A percentile compares a stretch with the other conserved stretches of the same genome.
phyloP scores from a whole-genome alignment of 345 rosid species.

The Eucalyptus tenuipes region DNA sequence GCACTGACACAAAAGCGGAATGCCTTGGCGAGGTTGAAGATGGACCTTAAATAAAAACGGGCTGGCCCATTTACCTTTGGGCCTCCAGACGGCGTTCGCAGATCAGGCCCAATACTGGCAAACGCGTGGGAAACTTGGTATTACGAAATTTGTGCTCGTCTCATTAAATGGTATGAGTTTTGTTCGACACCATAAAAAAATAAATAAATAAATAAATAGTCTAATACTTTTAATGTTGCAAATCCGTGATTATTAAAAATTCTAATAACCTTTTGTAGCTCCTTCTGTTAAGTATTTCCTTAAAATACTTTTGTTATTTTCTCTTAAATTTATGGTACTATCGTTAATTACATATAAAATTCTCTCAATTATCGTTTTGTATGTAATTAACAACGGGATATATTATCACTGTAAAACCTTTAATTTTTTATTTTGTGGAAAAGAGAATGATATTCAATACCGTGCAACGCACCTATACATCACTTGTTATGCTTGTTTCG shows the following conservation, averaged over 20 bases:
- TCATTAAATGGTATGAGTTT: not conserved
- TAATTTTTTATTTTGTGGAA: no score
- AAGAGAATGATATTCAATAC: not conserved
- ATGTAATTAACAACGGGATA: not conserved
- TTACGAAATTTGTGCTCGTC: not conserved
- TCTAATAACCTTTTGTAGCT: not conserved
- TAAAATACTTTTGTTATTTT: not conserved
- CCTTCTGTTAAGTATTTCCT: not conserved
- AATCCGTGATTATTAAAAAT: not conserved
- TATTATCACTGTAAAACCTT: not conserved
- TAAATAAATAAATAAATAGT: no score
- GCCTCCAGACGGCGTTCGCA: not conserved
- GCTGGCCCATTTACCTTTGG: not conserved
- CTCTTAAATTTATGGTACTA: not conserved
- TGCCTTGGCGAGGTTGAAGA: not conserved
- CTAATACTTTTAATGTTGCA: not conserved
- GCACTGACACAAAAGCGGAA: not conserved
- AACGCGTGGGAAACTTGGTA: not conserved
- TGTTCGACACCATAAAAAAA: not conserved
- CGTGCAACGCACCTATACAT: fast-evolving
- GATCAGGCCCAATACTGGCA: not conserved
- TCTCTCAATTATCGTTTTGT: not conserved
- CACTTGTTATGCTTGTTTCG: not conserved
- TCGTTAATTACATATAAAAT: not conserved
- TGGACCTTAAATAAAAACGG: not conserved